phyloP scores from a whole-genome alignment of 1,284 basidiomycete genomes.

The Fistulinella cinereoalba region DNA sequence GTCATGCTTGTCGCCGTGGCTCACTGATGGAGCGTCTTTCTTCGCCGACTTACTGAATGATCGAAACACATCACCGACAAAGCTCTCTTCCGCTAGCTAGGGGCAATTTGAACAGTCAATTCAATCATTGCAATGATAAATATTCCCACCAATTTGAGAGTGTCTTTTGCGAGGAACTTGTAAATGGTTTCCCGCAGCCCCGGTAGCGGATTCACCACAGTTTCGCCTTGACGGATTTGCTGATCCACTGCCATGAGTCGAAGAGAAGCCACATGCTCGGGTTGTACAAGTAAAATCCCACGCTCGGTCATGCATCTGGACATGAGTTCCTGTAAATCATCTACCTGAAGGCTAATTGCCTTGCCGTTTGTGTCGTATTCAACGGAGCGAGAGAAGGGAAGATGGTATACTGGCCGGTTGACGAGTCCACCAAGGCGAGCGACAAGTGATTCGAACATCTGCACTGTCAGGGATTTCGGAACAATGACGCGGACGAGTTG shows the following conservation, averaged over 20 bases:
- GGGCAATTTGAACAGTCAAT: too few relatives aligned
- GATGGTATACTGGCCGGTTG: slow-evolving; percentile 47
- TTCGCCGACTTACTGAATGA: too few relatives aligned
- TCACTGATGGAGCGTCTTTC: too few relatives aligned
- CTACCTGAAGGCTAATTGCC: slow-evolving; percentile 23
- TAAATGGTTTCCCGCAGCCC: not conserved
- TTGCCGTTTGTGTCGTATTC: slow-evolving; percentile 12
- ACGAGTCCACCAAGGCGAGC: slow-evolving; percentile 41
- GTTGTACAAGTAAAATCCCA: slow-evolving; percentile 48
- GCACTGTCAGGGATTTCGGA: slow-evolving; percentile 38
- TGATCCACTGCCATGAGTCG: slow-evolving; percentile 43
- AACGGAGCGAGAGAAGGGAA: slow-evolving; percentile 35
- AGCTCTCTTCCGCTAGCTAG: not conserved
- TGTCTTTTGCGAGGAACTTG: not conserved
- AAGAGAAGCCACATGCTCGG: slow-evolving; percentile 54
- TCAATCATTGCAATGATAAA: too few relatives aligned
- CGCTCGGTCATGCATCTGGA: slow-evolving; percentile 37
- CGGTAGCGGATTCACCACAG: too few relatives aligned
- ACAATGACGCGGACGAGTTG: slow-evolving; percentile 47
- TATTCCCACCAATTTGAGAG: too few relatives aligned
- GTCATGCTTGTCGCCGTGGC: not conserved
- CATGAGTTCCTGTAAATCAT: slow-evolving; percentile 33
- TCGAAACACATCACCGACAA: not conserved
- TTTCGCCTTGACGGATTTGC: too few relatives aligned
- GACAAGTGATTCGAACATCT: slow-evolving; percentile 50